Conservation (phyloP, 345 rosid species). For the Sonneratia alba region DNA sequence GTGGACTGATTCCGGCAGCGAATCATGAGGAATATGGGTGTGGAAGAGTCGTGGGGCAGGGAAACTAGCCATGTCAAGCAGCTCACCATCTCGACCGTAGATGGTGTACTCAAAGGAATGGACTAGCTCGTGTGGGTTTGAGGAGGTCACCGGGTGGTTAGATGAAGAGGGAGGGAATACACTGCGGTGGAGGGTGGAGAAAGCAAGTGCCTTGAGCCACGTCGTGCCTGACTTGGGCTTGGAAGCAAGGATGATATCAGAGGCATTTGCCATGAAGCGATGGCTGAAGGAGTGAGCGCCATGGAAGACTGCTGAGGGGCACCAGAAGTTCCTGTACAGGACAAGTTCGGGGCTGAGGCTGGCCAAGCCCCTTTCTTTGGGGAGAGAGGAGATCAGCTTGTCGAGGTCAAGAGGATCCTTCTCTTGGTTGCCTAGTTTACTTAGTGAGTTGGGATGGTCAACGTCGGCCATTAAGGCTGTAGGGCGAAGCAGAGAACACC, state of each 20-base stretch:
- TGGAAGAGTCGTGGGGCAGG: not conserved
- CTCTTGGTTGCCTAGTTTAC: not conserved
- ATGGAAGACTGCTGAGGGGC: not conserved
- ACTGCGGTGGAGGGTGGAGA: not conserved
- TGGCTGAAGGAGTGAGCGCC: not conserved
- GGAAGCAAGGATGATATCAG: constrained; percentile 17
- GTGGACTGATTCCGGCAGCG: not conserved
- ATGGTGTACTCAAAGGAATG: constrained; percentile 15
- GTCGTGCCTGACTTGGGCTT: constrained; percentile 29
- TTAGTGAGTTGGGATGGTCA: too few species aligned
- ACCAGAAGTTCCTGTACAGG: constrained; percentile 5
- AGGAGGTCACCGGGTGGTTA: constrained; percentile 12
- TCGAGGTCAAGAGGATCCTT: not conserved
- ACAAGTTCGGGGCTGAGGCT: not conserved
- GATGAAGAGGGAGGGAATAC: not conserved
- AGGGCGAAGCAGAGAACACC: too few species aligned
- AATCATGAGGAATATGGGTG: not conserved
- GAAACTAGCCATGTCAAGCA: not conserved
- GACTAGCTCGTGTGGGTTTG: constrained; percentile 24
- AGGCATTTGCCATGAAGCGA: constrained; percentile 11
- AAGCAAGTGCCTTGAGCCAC: constrained; percentile 23
- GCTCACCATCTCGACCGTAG: not conserved
- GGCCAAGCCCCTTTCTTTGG: not conserved
- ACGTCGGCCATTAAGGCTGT: too few species aligned
- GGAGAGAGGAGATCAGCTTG: not conserved